Evolutionary conservation across 2,329 filamentous ascomycete genomes (phyloP).

Genomic region (Claviceps quebecensis): DNA sequence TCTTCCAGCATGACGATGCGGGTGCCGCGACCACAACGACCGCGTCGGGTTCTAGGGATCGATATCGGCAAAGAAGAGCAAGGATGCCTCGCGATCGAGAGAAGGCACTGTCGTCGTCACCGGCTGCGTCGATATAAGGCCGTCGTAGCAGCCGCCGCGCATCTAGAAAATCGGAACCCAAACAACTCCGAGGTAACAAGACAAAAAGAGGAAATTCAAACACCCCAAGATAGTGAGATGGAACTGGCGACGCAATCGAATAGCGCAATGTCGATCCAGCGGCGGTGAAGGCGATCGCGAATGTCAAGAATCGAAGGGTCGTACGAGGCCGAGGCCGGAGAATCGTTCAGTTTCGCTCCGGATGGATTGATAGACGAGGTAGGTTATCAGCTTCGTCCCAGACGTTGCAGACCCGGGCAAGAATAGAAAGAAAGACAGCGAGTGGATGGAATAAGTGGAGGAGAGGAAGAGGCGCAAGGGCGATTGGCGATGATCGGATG

Average conservation of each 20-base stretch:
- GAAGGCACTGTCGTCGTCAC: not conserved
- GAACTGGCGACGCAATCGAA: too few relatives aligned
- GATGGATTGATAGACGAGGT: not conserved
- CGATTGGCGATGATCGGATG: not conserved
- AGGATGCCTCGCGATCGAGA: not conserved
- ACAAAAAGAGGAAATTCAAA: not conserved
- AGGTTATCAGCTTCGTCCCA: constrained; percentile 1
- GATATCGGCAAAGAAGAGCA: not conserved
- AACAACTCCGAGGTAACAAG: not conserved
- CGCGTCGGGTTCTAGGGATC: not conserved
- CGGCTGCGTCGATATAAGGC: not conserved
- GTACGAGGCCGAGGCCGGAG: not conserved
- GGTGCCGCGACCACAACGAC: not conserved
- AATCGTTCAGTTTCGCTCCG: constrained; percentile 1
- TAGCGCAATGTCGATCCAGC: too few relatives aligned
- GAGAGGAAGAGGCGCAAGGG: not conserved
- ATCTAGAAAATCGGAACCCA: not conserved
- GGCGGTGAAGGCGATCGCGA: too few relatives aligned
- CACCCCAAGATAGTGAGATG: not conserved
- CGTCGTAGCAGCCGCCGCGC: not conserved
- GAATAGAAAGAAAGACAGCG: not conserved
- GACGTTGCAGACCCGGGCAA: constrained; percentile 1
- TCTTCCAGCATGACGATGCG: constrained; percentile 21
- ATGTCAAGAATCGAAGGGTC: not conserved
- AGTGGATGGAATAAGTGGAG: too few relatives aligned